Evolutionary conservation across 2,329 filamentous ascomycete species (phyloP), one percentile per base, ranked within the genome.

Genomic region (Aspergillus nomiae): DNA sequence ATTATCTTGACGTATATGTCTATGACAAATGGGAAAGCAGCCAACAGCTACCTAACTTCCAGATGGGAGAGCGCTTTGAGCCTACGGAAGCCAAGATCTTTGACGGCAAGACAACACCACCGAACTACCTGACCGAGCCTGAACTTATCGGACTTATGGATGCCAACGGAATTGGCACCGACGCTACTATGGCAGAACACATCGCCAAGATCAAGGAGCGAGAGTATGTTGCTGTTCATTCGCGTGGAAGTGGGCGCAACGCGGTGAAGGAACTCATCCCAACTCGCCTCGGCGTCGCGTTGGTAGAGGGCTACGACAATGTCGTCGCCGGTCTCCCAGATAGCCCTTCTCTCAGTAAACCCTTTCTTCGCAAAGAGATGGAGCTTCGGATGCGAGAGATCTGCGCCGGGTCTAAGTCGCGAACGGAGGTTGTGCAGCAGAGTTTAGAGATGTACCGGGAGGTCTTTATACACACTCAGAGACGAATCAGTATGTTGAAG

Each of bases 181-280:
- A 99, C 80, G 95, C 95, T 8, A 99, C 95, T 1, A 99, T 99
- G 95, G 95, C 95, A 0, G 95, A 99, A 72, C 95, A 99, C 74
- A 99, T 99, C 72, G 89, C 92, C 63, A 99, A 94, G 78, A 96
- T 99, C 71, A 93, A 98, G 77, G 88, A 94, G 63, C 85, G 95
- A 63, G 85, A 94, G 70, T 99, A 99, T 73, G 94, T 93, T 56
- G 87, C 88, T 61, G 89, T 90, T 74, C 74, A 87, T 79, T 74
- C 84, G 73, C 84, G 81, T 56, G 81, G 81, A 60, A 76, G 76
- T 59, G 80, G 81, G 43, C 78, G 81, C 50, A 81, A 82, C 56
- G 70, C 76, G 59, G 84, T 95, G 51, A 89, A 92, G 73, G 92
- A 97, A 71, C 96, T 99, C 75, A 91, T 99, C 67, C 95, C 95